phyloP scores from a whole-genome alignment of 225 moss, liverwort and hornwort species.

The Rhytidiadelphus loreus region DNA sequence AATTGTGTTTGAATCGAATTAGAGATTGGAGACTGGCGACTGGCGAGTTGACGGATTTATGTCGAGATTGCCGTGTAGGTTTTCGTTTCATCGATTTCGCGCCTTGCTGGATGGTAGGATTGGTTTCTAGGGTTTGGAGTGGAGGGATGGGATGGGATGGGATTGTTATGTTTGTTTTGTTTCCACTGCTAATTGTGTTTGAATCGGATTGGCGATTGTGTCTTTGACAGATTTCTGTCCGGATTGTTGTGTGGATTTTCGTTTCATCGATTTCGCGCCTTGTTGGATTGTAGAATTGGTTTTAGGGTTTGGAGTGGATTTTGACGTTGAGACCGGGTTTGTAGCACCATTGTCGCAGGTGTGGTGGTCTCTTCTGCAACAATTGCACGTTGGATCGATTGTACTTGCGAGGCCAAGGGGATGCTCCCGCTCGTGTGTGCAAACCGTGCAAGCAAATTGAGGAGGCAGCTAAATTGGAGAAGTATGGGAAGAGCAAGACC shows the following conservation, averaged over 20 bases:
- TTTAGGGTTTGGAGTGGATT: neutral
- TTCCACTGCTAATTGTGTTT: neutral
- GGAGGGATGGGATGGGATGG: neutral
- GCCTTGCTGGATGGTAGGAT: neutral
- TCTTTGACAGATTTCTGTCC: neutral
- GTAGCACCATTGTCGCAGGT: slow-evolving; percentile 99
- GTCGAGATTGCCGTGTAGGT: neutral
- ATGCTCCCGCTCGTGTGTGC: slow-evolving; percentile 69
- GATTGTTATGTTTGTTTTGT: neutral
- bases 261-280: neutral
- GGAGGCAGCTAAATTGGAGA: slow-evolving; percentile 70
- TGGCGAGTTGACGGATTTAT: neutral
- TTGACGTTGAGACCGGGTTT: slow-evolving; percentile 46
- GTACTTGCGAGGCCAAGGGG: slow-evolving; percentile 83
- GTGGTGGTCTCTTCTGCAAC: slow-evolving; percentile 93
- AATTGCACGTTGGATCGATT: slow-evolving; percentile 61
- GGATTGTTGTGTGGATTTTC: neutral
- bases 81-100: neutral
- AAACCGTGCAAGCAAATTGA: slow-evolving; percentile 82
- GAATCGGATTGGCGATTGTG: neutral
- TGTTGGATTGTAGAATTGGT: neutral
- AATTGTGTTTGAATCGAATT: neutral
- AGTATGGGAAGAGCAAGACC: slow-evolving; percentile 49
- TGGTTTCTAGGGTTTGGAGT: neutral
- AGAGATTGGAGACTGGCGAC: neutral